Base-by-base conservation (phyloP, 192 early-diverging fungal species). In the Chytriomyces confervae region DNA sequence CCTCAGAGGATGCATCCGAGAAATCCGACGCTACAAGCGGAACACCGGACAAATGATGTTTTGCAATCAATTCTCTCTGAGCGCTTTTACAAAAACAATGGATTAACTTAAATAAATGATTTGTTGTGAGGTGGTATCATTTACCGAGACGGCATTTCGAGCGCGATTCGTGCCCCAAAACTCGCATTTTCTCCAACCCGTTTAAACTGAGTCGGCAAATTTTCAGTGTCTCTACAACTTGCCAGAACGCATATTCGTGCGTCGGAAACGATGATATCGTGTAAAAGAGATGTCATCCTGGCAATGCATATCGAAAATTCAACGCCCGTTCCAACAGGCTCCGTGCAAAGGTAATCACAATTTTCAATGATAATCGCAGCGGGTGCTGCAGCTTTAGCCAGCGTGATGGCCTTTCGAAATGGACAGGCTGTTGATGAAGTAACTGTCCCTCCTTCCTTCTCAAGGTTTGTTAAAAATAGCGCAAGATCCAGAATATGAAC, bases 381-480 rank as follows among this genome's bases (percentile, higher is more conserved):
- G n/a, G 72, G 72, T 20, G 72, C 24, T 7, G 61, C n/a, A 20
- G 46, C 13, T 36, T 61, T 10, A 7, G 72, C 72, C 9, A 57
- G 72, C 13, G 43, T 63, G 36, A 75, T 75, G 62, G 72, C 72
- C 46, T 61, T 61, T 13, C 72, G 20, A 8, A 75, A 45, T 11
- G 72, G 72, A 44, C 72, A 75, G 3, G 44, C 23, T 7, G 61
- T 46, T 62, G 24, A 9, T 18, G 9, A 11, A 11, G 48, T 24
- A 16, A 63, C 46, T 4, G 72, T 10, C n/a, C 11, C 63, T 29
- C 46, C 72, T 43, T 20, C 16, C 53, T 75, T 62, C 11, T 63
- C 72, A 9, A 44, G 8, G 13, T n/a, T 43, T n/a, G 62, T 46
- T n/a, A 75, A 47, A n/a, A 16, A 75, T 47, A 60, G 7, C 13